A percentile compares a stretch with the other conserved stretches of the same genome.
These are phyloP conservation scores for Alternaria arborescens DNA, from an alignment of 2,329 filamentous ascomycete species.

Conservation along the genomic window DNA sequence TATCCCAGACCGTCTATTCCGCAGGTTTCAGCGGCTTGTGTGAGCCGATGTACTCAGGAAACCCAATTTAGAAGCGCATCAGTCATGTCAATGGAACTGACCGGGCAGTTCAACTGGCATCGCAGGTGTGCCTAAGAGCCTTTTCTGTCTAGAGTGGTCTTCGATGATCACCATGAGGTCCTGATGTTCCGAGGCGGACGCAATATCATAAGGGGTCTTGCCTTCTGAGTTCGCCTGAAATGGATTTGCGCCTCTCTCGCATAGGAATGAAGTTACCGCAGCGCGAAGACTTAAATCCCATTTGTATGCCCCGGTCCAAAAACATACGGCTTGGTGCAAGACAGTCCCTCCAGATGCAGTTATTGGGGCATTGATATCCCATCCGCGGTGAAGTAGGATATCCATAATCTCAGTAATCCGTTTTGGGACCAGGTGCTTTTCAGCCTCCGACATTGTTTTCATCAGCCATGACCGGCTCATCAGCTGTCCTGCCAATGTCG, in stretches of 20 bases:
- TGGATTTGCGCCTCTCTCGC: conserved; percentile 26
- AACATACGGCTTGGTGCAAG: conserved; percentile 35
- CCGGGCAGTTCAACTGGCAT: conserved; percentile 22
- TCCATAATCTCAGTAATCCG: conserved; percentile 25
- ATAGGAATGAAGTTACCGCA: conserved; percentile 25
- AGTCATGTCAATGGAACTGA: neutral
- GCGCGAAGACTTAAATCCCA: conserved; percentile 31
- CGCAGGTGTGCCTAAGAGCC: conserved; percentile 13
- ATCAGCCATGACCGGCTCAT: conserved; percentile 33
- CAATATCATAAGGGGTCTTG: conserved; percentile 30
- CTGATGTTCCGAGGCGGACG: conserved; percentile 26
- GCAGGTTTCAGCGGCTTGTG: neutral
- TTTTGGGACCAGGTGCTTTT: conserved; percentile 22
- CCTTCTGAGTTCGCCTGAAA: conserved; percentile 25
- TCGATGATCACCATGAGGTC: conserved; percentile 25
- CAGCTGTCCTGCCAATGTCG: conserved; percentile 29
- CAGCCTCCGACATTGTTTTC: conserved; percentile 33
- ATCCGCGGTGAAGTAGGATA: conserved; percentile 28
- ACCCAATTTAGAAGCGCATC: neutral
- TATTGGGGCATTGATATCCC: conserved; percentile 28
- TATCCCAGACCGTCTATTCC: neutral
- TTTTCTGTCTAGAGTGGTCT: conserved; percentile 18
- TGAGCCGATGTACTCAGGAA: neutral
- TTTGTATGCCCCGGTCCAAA: conserved; percentile 32
- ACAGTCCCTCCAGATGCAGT: conserved; percentile 24